Evolutionary conservation across 768 basidiomycete genomes (phyloP), one percentile per base, ranked within the genome.

Genomic region (Gelatoporia subvermispora): DNA sequence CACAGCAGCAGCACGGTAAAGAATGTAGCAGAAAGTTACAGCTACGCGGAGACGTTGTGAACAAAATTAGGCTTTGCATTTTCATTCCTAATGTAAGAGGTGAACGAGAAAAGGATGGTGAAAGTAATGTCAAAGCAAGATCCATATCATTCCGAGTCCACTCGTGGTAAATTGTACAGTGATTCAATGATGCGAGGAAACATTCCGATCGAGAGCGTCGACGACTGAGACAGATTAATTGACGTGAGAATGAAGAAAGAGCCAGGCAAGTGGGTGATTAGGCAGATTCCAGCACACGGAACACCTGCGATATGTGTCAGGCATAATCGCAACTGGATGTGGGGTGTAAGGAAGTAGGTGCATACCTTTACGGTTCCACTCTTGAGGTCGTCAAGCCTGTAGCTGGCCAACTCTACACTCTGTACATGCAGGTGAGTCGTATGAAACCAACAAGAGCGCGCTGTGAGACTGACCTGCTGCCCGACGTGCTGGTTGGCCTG

Each of bases 401-500:
- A 95, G 59, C 86, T 93, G n/a, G 79, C 84, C 43, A 72, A 74
- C 60, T 92, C 90, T 24, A 92, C 84, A 53, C 71, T 79, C 75
- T 77, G 60, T 38, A 55, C 13, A 4, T 23, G 53, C 51, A 28
- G 21, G 23, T 50, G 9, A 37, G 40, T 40, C 21, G 49, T 35
- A 35, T 7, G 24, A 22, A 31, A 37, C 5, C 41, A 38, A 18
- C 42, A 25, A 48, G 20, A 35, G 37, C 43, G 36, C 50, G 55
- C 51, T 50, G 56, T 53, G 45, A 44, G 34, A 72, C 79, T 52
- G 52, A 85, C 87, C 78, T 88, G 86, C 55, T 84, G 87, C 41
- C 88, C 83, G 59, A 88, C 85, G 58, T 85, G 87, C 62, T 87
- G 82, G 64, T 90, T 93, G 45, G 92, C 92, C 64, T 94, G 90